Base-by-base conservation (phyloP, 2,329 filamentous ascomycete species). In the Chrysosphaeria jannelii region DNA sequence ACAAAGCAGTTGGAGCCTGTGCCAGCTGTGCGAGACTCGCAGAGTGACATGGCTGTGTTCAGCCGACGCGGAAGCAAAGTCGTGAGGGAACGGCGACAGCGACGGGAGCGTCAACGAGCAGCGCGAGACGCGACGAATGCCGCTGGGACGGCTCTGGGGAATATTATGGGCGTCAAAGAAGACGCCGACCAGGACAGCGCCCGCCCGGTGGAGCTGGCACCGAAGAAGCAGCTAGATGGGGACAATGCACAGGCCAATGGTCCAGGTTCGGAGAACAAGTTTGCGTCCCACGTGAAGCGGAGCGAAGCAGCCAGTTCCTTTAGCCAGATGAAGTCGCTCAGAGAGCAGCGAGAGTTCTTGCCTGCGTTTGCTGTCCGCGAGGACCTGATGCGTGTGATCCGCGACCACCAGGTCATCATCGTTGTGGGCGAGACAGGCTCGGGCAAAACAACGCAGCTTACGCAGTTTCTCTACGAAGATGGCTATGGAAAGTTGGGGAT, bases 11-110 rank as follows among this genome's bases (percentile, higher is more conserved):
- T 93, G 12, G 85, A 97, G 28, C 88, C 85, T 0, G 72, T 97
- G 1, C 76, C 81, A 1, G 88, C 85, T 1, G 74, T 97, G 9
- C 61, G 71, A 24, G 85, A 97, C 40, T 67, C 72, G 13, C 81
- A 93, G 44, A 97, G 88, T 39, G 85, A 97, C 38, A 90, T 97
- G 85, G 85, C 85, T 1, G 79, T 97, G 2, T 93, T 93, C 36
- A 89, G 78, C 46, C 61, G 81, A 20, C 91, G 91, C 41, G 85
- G 85, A 1, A 93, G 81, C 39, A 71, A 65, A 35, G 78, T 91
- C 2, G 85, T 97, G 8, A 74, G 71, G 36, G 85, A 97, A 35
- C 67, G 70, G 34, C 57, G 88, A 20, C 78, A 90, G 43, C 78
- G 90, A 42, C 70, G 79, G 30, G 85, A 97, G 41, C 62, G 85